Conservation (phyloP, 2,329 filamentous ascomycete species). For the Botrytis fragariae region DNA sequence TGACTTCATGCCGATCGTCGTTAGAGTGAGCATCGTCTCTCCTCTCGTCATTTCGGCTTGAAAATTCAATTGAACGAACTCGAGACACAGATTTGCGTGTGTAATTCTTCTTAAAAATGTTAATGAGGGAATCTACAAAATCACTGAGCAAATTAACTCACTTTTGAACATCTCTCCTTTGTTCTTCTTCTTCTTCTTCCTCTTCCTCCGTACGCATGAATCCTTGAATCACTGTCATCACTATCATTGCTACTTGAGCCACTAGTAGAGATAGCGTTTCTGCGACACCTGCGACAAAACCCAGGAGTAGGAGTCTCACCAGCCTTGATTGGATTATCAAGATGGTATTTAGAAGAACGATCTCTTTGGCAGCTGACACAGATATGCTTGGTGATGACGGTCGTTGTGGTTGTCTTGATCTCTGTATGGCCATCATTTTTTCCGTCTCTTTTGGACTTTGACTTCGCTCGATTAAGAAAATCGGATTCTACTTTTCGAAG, state of each 20-base stretch:
- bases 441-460: neutral
- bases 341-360: conserved; percentile 44
- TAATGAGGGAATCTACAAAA: neutral
- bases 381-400: conserved; percentile 40
- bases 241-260: conserved; percentile 21
- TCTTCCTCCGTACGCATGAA: neutral
- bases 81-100: neutral
- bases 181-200: neutral
- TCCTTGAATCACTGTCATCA: conserved; percentile 4
- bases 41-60: neutral
- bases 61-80: neutral
- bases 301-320: conserved; percentile 38
- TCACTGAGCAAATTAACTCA: neutral
- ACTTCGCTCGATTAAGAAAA: conserved; percentile 10
- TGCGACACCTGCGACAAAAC: conserved; percentile 42
- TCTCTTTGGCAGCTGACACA: conserved; percentile 45
- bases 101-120: neutral
- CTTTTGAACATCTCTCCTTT: neutral
- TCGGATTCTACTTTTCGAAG: conserved; percentile 29
- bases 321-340: conserved; percentile 38
- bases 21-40: neutral
- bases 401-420: conserved; percentile 22
- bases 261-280: conserved; percentile 32
- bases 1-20: neutral
- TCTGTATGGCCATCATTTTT: neutral